These are phyloP conservation scores for Calocera viscosa DNA, from an alignment of 768 basidiomycete genomes.

Conservation along the genomic window DNA sequence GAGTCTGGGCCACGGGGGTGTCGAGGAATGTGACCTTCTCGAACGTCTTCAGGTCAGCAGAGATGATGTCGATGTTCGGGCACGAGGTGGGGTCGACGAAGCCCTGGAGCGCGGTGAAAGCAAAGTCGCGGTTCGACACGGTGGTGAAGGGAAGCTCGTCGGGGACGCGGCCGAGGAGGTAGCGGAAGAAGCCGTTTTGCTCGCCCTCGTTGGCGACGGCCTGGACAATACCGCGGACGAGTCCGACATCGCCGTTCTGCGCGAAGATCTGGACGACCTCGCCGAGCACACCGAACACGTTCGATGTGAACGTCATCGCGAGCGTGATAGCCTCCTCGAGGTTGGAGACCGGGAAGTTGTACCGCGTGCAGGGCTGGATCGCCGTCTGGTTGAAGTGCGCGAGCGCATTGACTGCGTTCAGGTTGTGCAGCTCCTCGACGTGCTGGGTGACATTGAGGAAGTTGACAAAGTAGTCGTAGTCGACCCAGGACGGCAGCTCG, in stretches of 20 bases:
- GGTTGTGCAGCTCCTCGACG: not conserved
- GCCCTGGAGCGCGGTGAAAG: not conserved
- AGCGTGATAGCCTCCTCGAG: constrained; percentile 9
- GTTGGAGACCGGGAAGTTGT: constrained; percentile 10
- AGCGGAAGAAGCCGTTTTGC: constrained; percentile 12
- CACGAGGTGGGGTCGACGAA: not conserved
- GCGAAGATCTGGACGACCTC: not conserved
- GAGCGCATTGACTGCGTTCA: not conserved
- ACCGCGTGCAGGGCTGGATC: not conserved
- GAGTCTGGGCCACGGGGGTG: not conserved
- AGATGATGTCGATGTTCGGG: not conserved
- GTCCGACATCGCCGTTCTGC: constrained; percentile 5
- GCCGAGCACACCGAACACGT: constrained; percentile 13
- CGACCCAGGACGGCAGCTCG: not conserved
- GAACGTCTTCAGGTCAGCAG: not conserved
- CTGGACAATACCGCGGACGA: constrained; percentile 9
- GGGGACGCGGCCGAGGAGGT: not conserved
- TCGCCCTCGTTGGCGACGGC: constrained; percentile 12
- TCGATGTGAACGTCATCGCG: constrained; percentile 13
- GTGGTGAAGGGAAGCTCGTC: not conserved
- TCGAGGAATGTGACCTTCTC: not conserved
- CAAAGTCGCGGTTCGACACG: not conserved
- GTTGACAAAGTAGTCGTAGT: not conserved
- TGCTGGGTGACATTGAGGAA: not conserved
- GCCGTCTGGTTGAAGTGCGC: not conserved